Evolutionary conservation across 192 early-diverging fungal species (phyloP).

Genomic region (Coemansia sp.): DNA sequence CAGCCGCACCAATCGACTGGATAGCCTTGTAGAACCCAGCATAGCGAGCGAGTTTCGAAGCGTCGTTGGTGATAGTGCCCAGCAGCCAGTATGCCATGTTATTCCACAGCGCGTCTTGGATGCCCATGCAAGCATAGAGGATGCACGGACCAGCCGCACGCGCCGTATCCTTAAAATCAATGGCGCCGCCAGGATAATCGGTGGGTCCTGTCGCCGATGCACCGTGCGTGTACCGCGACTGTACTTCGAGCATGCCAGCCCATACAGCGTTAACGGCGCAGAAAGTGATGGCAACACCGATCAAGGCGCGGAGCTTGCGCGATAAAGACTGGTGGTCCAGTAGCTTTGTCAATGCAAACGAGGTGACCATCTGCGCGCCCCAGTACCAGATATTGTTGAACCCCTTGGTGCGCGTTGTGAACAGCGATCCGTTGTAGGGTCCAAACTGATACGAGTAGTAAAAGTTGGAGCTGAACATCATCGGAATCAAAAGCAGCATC

Average conservation of each 20-base stretch:
- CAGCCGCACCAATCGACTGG: conserved; percentile 68
- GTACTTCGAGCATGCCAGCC: conserved; percentile 60
- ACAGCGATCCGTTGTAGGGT: conserved; percentile 64
- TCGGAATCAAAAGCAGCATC: conserved; percentile 68
- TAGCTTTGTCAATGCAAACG: conserved; percentile 62
- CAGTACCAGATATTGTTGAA: conserved; percentile 76
- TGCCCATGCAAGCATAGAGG: conserved; percentile 70
- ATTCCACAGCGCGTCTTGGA: conserved; percentile 77
- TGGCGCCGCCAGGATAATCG: conserved; percentile 38
- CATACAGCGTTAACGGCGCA: conserved; percentile 56
- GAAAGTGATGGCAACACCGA: conserved; percentile 52
- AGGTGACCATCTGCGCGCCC: conserved; percentile 69
- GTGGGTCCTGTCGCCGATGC: background rate
- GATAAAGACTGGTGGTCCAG: conserved; percentile 58
- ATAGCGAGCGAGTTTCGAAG: conserved; percentile 61
- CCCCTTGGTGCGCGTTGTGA: conserved; percentile 64
- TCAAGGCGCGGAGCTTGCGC: conserved; percentile 62
- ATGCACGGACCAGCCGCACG: conserved; percentile 62
- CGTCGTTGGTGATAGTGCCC: conserved; percentile 77
- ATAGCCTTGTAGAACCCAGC: conserved; percentile 84
- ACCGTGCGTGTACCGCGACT: conserved; percentile 56
- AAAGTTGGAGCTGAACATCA: conserved; percentile 74
- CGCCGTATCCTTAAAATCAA: conserved; percentile 41
- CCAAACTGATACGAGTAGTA: conserved; percentile 78
- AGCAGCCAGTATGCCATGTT: conserved; percentile 76